phyloP scores from a whole-genome alignment of 352 stramenopile genomes.

The Globisporangium acanthophoron region DNA sequence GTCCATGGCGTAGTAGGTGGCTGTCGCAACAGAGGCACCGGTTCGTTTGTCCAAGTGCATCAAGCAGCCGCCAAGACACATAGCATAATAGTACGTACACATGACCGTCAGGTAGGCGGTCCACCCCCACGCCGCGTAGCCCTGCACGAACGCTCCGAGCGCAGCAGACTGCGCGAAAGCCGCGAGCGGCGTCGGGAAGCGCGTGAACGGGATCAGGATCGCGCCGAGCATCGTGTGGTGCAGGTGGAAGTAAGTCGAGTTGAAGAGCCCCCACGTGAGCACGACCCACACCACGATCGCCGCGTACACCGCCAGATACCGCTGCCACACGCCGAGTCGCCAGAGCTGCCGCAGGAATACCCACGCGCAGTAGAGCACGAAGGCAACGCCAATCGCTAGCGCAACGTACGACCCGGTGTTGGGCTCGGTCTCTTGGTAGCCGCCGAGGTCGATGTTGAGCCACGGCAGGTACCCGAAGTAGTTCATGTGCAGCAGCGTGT shows the following conservation, averaged over 20 bases:
- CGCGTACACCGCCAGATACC: constrained; percentile 30
- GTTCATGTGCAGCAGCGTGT: constrained; percentile 72
- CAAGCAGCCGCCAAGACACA: neutral
- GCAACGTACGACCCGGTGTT: constrained; percentile 65
- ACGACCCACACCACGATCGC: constrained; percentile 22
- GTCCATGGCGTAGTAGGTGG: constrained; percentile 59
- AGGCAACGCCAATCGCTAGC: constrained; percentile 28
- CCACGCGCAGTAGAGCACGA: constrained; percentile 24
- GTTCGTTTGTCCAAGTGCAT: neutral
- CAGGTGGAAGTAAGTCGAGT: constrained; percentile 58
- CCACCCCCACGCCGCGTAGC: constrained; percentile 76
- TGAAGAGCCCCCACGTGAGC: constrained; percentile 51
- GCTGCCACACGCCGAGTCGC: constrained; percentile 27
- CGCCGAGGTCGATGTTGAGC: constrained; percentile 68
- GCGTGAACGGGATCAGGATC: constrained; percentile 63
- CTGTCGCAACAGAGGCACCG: constrained; percentile 15
- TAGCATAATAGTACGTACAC: constrained; percentile 26
- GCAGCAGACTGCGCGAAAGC: constrained; percentile 42
- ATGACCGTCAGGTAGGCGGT: constrained; percentile 54
- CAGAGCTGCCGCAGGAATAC: constrained; percentile 47
- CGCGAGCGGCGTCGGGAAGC: constrained; percentile 49
- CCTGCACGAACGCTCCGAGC: constrained; percentile 65
- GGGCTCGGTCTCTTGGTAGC: constrained; percentile 35
- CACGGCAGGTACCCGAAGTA: constrained; percentile 65
- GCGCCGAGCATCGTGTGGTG: constrained; percentile 73